Evolutionary conservation across 2,329 filamentous ascomycete genomes (phyloP).

Genomic region (Claviceps spartinae): DNA sequence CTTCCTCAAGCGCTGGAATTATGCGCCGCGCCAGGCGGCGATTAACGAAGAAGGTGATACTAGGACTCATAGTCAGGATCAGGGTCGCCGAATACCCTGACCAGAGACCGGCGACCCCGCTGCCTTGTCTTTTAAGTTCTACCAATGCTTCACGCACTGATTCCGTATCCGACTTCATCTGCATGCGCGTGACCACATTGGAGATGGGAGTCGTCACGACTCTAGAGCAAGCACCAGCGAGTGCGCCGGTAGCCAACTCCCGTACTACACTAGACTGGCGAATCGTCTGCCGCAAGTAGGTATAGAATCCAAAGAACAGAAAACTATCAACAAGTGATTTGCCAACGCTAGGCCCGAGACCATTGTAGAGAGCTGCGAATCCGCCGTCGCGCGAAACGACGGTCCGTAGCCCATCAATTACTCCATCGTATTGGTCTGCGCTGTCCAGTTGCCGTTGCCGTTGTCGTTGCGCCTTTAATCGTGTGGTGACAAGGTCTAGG

Average conservation of each 20-base stretch:
- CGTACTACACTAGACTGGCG: slow-evolving; percentile 46
- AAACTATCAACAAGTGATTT: slow-evolving; percentile 66
- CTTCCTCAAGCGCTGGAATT: slow-evolving; percentile 34
- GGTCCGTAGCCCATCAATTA: slow-evolving; percentile 55
- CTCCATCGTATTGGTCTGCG: slow-evolving; percentile 42
- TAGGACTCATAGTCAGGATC: slow-evolving; percentile 72
- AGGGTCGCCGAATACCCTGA: slow-evolving; percentile 73
- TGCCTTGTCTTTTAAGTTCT: slow-evolving; percentile 48
- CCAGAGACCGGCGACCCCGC: slow-evolving; percentile 68
- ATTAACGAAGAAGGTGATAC: slow-evolving; percentile 74
- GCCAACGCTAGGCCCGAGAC: slow-evolving; percentile 47
- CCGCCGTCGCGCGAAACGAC: slow-evolving; percentile 64
- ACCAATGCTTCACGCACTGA: slow-evolving; percentile 44
- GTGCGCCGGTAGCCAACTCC: slow-evolving; percentile 59
- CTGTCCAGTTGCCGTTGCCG: slow-evolving; percentile 25
- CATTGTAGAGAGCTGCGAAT: slow-evolving; percentile 53
- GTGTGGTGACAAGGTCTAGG: slow-evolving; percentile 66
- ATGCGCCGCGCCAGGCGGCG: slow-evolving; percentile 51
- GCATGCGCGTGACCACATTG: slow-evolving; percentile 71
- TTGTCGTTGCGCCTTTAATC: slow-evolving; percentile 62
- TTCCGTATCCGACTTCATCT: slow-evolving; percentile 43
- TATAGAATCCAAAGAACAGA: slow-evolving; percentile 78
- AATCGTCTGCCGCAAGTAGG: slow-evolving; percentile 28
- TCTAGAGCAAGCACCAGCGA: slow-evolving; percentile 63
- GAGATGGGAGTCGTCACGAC: slow-evolving; percentile 67